Percentiles rank a stretch among this genome's conserved stretches.
Conservation (phyloP, 306 rosid species). For the Parietaria judaica region DNA sequence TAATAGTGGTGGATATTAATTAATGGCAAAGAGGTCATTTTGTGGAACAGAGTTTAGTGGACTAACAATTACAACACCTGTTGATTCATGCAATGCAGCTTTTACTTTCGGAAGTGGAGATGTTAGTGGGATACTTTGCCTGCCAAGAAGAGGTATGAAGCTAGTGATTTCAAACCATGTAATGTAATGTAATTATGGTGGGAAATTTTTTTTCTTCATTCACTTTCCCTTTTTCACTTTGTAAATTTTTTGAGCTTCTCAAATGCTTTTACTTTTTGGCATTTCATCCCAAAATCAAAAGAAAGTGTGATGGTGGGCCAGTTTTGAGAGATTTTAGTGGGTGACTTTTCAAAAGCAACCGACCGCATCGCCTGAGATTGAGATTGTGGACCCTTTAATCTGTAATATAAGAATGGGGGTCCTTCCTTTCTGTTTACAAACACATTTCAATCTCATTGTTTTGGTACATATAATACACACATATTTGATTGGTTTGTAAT, state of each 20-base stretch:
- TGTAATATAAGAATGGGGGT: slow-evolving; percentile 10
- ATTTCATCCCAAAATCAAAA: slow-evolving; percentile 29
- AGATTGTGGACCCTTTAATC: slow-evolving; percentile 19
- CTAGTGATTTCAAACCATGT: slow-evolving; percentile 25
- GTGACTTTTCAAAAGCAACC: slow-evolving; percentile 18
- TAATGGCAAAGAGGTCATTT: too few relatives aligned
- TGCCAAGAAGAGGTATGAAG: slow-evolving; percentile 45
- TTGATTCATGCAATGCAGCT: slow-evolving; percentile 23
- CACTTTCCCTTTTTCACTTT: slow-evolving; percentile 11
- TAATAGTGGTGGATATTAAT: too few relatives aligned
- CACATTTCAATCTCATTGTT: not conserved
- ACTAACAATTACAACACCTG: too few relatives aligned
- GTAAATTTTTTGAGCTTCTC: not conserved
- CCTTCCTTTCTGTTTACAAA: slow-evolving; percentile 6
- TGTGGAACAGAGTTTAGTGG: too few relatives aligned
- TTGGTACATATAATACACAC: slow-evolving; percentile 13
- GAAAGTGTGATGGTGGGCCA: slow-evolving; percentile 29
- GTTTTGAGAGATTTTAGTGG: slow-evolving; percentile 11
- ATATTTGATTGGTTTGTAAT: too few relatives aligned
- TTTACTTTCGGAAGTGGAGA: slow-evolving; percentile 40
- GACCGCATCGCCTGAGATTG: slow-evolving; percentile 19
- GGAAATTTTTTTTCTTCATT: slow-evolving; percentile 24
- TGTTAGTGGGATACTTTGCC: slow-evolving; percentile 81
- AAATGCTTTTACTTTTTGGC: slow-evolving; percentile 16
- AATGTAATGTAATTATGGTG: slow-evolving; percentile 19